Evolutionary conservation across 495 filamentous ascomycete species (phyloP), one percentile per base, ranked within the genome.

Genomic region (Stereocaulon alpinum): DNA sequence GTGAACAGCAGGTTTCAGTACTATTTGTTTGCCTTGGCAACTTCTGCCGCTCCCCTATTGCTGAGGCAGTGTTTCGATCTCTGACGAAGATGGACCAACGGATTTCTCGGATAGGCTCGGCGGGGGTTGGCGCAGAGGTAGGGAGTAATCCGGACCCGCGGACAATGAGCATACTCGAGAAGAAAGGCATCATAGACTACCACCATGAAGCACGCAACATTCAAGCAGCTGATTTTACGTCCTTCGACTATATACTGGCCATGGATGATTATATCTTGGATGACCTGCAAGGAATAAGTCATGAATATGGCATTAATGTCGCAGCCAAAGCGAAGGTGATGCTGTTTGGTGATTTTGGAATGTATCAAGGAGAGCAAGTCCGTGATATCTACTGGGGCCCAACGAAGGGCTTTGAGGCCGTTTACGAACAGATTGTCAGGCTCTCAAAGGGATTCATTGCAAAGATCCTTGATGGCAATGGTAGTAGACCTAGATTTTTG

Each of bases 21-120:
- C 81, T 98, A 47, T 97, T 98, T 71, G 92, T 96, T 64, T 97
- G 93, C 72, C 77, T 97, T n/a, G 93, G 93, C 64, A 98, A 98
- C 72, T 96, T 95, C 67, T 98, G 93, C 62, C 79, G 82, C 34
- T 96, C 91, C 2, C 87, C 93, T 4, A 97, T 98, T 91, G 90
- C 91, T 40, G 92, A 96, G 76, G 93, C 85, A 44, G 86, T 93
- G 61, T 96, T 98, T 74, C 82, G 82, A 47, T 81, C 83, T 30
- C 70, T 94, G 6, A 81, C 82, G n/a, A 71, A 77, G 58, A 71
- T 76, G 76, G 82, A 72, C 66, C 79, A 74, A 48, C 76, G 83
- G 15, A 82, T 96, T 63, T 72, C 73, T 17, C 74, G 76, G 45
- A 86, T 96, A 42, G 93, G 96, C 71, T 94, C 88, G 11, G 90